Base-by-base conservation (phyloP, 176 grass and related monocot genomes). In the Stipa capillata region DNA sequence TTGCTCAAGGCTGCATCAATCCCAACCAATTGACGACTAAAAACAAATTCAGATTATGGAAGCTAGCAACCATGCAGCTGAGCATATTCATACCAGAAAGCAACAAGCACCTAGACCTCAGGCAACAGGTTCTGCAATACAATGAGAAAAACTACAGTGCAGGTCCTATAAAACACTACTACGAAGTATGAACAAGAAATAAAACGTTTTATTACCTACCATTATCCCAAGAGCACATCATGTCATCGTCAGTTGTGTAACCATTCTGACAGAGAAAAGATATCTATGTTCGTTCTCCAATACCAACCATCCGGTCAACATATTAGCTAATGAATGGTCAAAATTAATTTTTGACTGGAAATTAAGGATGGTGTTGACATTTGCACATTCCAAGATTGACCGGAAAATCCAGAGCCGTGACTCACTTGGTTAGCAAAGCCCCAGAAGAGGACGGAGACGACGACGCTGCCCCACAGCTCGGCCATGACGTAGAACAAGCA, bases 401-500 rank as follows among this genome's bases (percentile, higher is more conserved):
- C 9, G 5, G 27, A 73, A 37, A 60, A 44, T 7, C 45, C 8
- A 77, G 45, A 71, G 14, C 23, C 21, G 2, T 61, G 29, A 58
- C 62, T 69, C 21, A 91, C 93, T 87, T 97, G 93, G 64, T 97
- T 97, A 8, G 93, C 93, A 59, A 96, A 96, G 2, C 93, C 93
- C 93, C 93, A 96, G 87, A 92, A 96, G 40, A 92, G 93, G 66
- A 97, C 90, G 4, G 93, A 97, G 82, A 97, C 85, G 58, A 97
- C 93, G 25, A 93, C 93, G 57, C 93, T 97, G 36, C 93, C 93
- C 93, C 93, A 97, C 8, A 97, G 83, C 73, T 97, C 93, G 14
- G 90, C 93, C 93, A 97, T 97, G 82, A 97, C 93, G 86, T 97
- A 97, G 85, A 97, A 97, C 61, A 97, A 37, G 78, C 92, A 94